Evolutionary conservation across 2,329 filamentous ascomycete species (phyloP), one percentile per base, ranked within the genome.

Genomic region (Pseudogymnoascus sp.): DNA sequence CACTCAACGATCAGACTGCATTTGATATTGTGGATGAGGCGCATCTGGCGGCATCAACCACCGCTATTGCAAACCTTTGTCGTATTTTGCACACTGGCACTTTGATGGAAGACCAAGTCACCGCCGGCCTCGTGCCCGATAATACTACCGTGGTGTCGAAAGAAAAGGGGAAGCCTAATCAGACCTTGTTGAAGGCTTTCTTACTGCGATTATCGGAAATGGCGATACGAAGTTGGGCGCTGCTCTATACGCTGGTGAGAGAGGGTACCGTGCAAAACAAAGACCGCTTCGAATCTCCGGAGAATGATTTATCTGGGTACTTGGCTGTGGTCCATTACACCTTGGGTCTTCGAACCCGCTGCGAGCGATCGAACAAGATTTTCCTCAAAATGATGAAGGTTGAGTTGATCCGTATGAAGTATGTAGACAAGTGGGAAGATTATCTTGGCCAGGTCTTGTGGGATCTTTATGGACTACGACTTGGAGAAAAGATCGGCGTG

Each of bases 311-410:
- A 39, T 87, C 93, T 22, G 86, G 91, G 63, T 91, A 89, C 68
- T 77, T 99, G 38, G 86, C 90, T 6, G 84, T 88, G 9, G 82
- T 96, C 5, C 94, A 99, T 70, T 86, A 91, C 69, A 88, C 89
- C 4, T 77, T 97, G 36, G 94, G 94, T 2, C 78, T 92, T 59
- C 88, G 94, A 63, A 88, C 88, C 64, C 89, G 88, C 72, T 97
- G 92, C 80, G 93, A 90, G 69, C 80, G 83, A 2, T 90, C 90
- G 0, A 90, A 91, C 71, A 93, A 94, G 70, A 84, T 90, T 15
- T 94, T 99, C 74, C 80, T 97, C 25, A 92, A 91, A 70, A 83
- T 97, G 73, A 88, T 94, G 77, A 93, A 92, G 61, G 82, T 89
- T 5, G 94, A 99, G 70, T 80, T 97, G 50, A 79, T 96, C 25